phyloP scores from a whole-genome alignment of 2,329 filamentous ascomycete genomes.

The Tolypocladium album region DNA sequence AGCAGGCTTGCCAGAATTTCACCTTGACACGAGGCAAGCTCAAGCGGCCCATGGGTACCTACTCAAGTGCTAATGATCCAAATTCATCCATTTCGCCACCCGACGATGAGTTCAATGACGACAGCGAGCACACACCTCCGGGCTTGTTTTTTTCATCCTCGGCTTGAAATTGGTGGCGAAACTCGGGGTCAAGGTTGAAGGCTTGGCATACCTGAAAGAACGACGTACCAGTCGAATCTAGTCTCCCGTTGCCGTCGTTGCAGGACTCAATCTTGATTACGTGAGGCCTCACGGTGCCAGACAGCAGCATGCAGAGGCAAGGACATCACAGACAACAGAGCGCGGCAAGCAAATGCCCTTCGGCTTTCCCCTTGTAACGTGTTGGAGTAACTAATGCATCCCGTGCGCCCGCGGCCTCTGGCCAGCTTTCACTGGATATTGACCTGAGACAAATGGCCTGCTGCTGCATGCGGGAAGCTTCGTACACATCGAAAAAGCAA shows the following conservation, averaged over 20 bases:
- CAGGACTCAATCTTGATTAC: not conserved
- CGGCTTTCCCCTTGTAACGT: not conserved
- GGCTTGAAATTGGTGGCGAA: too few relatives aligned
- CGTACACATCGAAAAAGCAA: not conserved
- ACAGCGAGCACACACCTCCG: too few relatives aligned
- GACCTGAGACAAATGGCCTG: not conserved
- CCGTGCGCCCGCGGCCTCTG: not conserved
- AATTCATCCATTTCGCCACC: not conserved
- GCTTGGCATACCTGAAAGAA: not conserved
- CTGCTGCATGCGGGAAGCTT: not conserved
- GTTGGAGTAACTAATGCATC: too few relatives aligned
- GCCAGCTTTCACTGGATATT: not conserved
- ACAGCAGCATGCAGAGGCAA: not conserved
- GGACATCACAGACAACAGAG: not conserved
- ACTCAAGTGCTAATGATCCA: not conserved
- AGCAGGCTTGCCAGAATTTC: not conserved
- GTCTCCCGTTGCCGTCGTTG: not conserved
- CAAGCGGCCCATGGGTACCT: not conserved
- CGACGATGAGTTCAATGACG: too few relatives aligned
- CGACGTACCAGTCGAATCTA: not conserved
- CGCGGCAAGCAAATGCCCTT: constrained; percentile 2
- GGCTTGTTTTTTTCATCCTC: too few relatives aligned
- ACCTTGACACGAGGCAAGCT: not conserved
- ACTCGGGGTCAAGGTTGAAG: not conserved
- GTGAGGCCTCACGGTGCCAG: not conserved